Evolutionary conservation across 1,139 yeast genomes (phyloP), one percentile per base, ranked within the genome.

Genomic region (Blastobotrys aristatus): DNA sequence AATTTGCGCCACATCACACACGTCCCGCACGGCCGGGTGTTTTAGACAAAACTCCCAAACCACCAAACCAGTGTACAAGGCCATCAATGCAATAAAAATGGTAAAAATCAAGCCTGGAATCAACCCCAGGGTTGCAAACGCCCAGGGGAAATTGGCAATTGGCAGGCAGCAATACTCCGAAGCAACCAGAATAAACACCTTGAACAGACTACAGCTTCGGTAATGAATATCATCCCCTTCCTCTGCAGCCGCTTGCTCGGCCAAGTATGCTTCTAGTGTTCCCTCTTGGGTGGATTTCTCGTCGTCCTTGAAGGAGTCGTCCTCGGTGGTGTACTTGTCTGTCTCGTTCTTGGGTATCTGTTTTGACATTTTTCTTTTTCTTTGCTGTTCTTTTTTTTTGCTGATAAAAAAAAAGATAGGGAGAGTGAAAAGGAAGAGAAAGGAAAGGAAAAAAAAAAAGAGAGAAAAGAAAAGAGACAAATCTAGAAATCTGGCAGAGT

Each of bases 81-180:
- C 78, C 6, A 76, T 71, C 16, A 72, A 54, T 2, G 82, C 71
- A 4, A 79, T 77, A 45, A 73, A 72, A 1, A 71, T 70, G 0
- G 84, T 79, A 46, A 79, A 61, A 31, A 79, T 74, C 20, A 79
- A 63, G 0, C 84, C 84, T 1, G 82, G 81, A 1, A 79, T 74
- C 20, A 79, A 62, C 0, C 84, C 84, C 30, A 79, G 64, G 2
- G 77, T 78, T 1, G 82, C 75, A 57, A 75, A 79, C 5, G 82
- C 75, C 82, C 82, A 77, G 0, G 84, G 84, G 58, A 79, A 79
- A 16, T 81, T 76, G 77, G 79, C 72, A 50, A 78, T 77, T 11
- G 84, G 84, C 52, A 79, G 67, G 56, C 82, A 79, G 33, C 79
- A 77, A 61, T 79, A 79, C 60, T 79, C 84, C 3, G 81, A 75